Percentiles rank a stretch among this genome's conserved stretches.
Conservation (phyloP, 106 monocot species). For the Dioscorea dumetorum region DNA sequence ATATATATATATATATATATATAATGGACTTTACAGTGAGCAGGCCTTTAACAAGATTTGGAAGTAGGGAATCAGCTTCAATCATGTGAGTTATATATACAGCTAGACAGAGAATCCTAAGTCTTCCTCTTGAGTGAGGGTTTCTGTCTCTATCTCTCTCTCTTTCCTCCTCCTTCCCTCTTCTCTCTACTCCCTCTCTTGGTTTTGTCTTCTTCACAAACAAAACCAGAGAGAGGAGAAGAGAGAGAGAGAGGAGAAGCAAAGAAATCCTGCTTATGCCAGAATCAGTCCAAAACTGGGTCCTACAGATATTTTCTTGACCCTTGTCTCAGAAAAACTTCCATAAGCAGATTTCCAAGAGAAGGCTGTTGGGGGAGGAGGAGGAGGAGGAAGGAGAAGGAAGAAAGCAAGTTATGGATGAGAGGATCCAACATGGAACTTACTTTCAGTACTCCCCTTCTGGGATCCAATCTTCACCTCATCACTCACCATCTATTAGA, state of each 20-base stretch:
- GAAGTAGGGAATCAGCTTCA: not conserved
- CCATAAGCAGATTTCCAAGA: not conserved
- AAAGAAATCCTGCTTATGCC: not conserved
- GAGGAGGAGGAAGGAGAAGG: not conserved
- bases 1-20: not conserved
- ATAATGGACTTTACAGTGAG: not conserved
- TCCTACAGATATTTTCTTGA: not conserved
- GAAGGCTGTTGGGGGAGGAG: no score
- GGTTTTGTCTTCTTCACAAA: not conserved
- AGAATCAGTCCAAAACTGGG: not conserved
- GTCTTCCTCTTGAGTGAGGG: not conserved
- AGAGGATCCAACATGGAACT: conserved; percentile 38
- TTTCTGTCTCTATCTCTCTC: not conserved
- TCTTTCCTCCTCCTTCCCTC: no score
- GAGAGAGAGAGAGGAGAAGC: not conserved
- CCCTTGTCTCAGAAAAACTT: not conserved
- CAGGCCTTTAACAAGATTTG: not conserved
- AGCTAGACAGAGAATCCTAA: not conserved
- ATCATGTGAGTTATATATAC: conserved; percentile 1
- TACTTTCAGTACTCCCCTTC: conserved; percentile 52
- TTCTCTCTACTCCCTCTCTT: not conserved
- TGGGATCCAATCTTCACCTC: conserved; percentile 44
- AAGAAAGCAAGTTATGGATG: conserved; percentile 34
- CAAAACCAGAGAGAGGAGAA: not conserved
- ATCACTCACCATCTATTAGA: conserved; percentile 26